These are phyloP conservation scores for Podaxis carcinomalis DNA, from an alignment of 768 basidiomycete species.

Conservation along the genomic window DNA sequence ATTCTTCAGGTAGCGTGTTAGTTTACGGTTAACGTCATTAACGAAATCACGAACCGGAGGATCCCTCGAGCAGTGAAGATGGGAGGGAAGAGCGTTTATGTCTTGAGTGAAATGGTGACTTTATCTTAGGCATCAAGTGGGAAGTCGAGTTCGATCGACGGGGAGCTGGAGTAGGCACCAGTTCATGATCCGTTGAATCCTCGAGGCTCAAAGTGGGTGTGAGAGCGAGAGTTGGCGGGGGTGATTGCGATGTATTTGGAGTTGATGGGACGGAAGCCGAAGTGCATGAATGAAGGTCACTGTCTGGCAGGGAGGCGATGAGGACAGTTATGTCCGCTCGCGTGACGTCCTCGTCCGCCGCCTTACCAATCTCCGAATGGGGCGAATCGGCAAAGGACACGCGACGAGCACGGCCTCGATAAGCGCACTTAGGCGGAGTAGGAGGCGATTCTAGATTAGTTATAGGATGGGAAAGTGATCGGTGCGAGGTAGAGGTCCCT, in stretches of 20 bases:
- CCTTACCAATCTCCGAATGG: not conserved
- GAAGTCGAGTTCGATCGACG: not conserved
- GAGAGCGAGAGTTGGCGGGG: constrained; percentile 15
- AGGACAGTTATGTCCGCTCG: not conserved
- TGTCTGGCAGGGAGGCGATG: not conserved
- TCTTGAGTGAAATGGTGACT: constrained; percentile 4
- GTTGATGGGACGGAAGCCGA: not conserved
- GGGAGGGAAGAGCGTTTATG: not conserved
- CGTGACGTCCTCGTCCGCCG: not conserved
- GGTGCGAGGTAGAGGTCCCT: not conserved
- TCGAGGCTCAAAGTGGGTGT: not conserved
- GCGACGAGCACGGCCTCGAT: constrained; percentile 16
- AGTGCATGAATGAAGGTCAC: not conserved
- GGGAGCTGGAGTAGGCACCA: not conserved
- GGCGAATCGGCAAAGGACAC: constrained; percentile 29
- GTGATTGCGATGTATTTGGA: not conserved
- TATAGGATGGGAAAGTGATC: not conserved
- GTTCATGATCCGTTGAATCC: constrained; percentile 4
- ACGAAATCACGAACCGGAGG: not conserved
- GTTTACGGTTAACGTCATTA: not conserved
- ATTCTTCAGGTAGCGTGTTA: not conserved
- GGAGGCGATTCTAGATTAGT: constrained; percentile 20
- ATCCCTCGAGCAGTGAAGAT: not conserved
- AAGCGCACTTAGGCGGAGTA: constrained; percentile 15
- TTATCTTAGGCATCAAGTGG: constrained; percentile 12